Base-by-base conservation (phyloP, 371 early-diverging fungal species). In the Thermomucor indicae-seudaticae region DNA sequence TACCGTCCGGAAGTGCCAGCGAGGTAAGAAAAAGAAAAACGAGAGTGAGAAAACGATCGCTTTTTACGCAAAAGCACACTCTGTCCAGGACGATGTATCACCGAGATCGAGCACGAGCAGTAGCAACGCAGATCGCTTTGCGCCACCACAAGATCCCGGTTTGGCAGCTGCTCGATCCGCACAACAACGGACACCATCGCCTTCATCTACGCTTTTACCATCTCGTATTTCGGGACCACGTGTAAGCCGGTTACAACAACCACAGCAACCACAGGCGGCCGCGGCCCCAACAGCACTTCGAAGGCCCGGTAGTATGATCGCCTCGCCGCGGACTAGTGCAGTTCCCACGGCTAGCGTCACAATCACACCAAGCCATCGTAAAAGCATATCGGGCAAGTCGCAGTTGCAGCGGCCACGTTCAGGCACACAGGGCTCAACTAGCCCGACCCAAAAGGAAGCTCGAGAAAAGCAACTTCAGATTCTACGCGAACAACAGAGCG, bases 111-210 rank as follows among this genome's bases (percentile, higher is more conserved):
- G 27, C 38, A 38, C 38, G 38, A 14, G 16, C 38, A 1, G 38
- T 17, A 44, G 45, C 23, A 47, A 35, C 28, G 20, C 52, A 7
- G 54, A 54, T 16, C 53, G 64, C 16, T 58, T 62, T 28, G 60
- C 64, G 6, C 53, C 60, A 19, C 49, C 69, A n/a, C 58, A 51
- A 11, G 64, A 64, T 43, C 50, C 56, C 16, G 35, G 43, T 12
- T 51, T 59, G 7, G 53, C 62, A 25, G 62, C 62, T n/a, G 62
- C 62, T 40, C 53, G 53, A 34, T 56, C 60, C n/a, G 52, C 52
- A 25, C 48, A 55, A 22, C 59, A 55, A 51, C 51, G 50, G 11
- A 59, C 60, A 22, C 64, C 60, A 27, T 64, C 64, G 17, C 54
- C 59, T 28, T 64, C 64, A 17, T 56, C 57, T 6, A 64, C 64